phyloP scores from a whole-genome alignment of 805 yeast genomes.

The Nakazawaea pomicola region DNA sequence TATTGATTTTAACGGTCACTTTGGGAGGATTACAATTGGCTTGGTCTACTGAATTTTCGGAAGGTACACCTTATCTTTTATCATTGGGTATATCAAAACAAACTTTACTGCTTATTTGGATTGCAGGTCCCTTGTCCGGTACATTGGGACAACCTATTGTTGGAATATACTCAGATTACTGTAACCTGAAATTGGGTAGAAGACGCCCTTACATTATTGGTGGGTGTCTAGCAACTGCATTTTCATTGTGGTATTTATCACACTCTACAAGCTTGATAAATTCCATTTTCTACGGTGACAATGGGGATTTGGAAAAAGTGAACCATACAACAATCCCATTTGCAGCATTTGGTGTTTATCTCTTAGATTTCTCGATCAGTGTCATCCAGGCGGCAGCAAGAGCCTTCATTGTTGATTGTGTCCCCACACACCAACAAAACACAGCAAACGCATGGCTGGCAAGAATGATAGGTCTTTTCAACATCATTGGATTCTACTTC shows the following conservation, averaged over 20 bases:
- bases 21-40: conserved; percentile 59
- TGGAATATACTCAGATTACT: conserved; percentile 53
- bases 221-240: conserved; percentile 44
- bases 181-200: conserved; percentile 40
- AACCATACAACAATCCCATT: conserved; percentile 35
- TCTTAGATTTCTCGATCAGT: conserved; percentile 52
- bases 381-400: conserved; percentile 57
- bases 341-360: conserved; percentile 49
- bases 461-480: conserved; percentile 55
- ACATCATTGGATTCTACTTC: conserved; percentile 50
- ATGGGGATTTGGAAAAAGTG: conserved; percentile 18
- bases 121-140: conserved; percentile 64
- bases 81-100: conserved; percentile 59
- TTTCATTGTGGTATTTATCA: conserved; percentile 39
- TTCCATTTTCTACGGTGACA: conserved; percentile 22
- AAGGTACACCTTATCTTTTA: conserved; percentile 57
- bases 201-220: conserved; percentile 52
- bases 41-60: conserved; percentile 63
- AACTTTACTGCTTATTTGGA: conserved; percentile 53
- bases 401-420: conserved; percentile 58
- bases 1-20: conserved; percentile 39
- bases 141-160: conserved; percentile 60
- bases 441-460: conserved; percentile 66
- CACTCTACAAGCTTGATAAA: conserved; percentile 39
- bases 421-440: conserved; percentile 52